Evolutionary conservation across 2,329 filamentous ascomycete species (phyloP), one percentile per base, ranked within the genome.

Genomic region (Chaetomiaceae sp.): DNA sequence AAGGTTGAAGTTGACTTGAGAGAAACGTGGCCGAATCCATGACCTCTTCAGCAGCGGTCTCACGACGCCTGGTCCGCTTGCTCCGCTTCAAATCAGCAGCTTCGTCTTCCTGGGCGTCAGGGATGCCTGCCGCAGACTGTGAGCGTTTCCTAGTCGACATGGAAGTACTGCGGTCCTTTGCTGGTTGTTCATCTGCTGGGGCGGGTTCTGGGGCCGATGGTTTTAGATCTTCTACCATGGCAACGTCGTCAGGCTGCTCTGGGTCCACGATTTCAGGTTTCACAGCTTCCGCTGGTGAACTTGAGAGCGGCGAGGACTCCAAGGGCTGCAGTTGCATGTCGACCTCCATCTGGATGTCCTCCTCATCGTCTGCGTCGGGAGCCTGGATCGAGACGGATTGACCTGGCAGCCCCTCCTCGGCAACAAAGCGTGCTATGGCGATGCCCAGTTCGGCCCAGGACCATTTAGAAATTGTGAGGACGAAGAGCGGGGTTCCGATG

Each of bases 11-110:
- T 58, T 83, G 78, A 45, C 73, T 75, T 2, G 78, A 75, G 46
- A 76, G 72, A 21, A 76, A 67, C 1, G 72, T 73, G 44, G 72
- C 76, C 6, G 77, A 71, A 53, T 83, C 79, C 13, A 76, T 64
- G 0, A 68, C 65, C 43, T 82, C 81, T 31, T 79, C 80, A 4
- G 65, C 68, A 65, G 76, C 72, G 3, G 74, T 77, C 38, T 85
- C 82, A 48, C 83, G 73, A 16, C 81, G 76, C 40, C 83, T 75
- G 25, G 82, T 82, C 44, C 83, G 72, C 61, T 86, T 87, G 65
- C 82, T 85, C 50, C 82, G 72, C 60, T 84, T 85, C 47, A 79
- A 77, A 10, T 78, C 73, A 2, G 69, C 70, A 20, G 71, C 74
- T 30, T 85, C 81, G 45, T 85, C 81, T 7, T 82, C 79, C 0